phyloP scores from a whole-genome alignment of 768 basidiomycete genomes.

The Leccinellum luteum region DNA sequence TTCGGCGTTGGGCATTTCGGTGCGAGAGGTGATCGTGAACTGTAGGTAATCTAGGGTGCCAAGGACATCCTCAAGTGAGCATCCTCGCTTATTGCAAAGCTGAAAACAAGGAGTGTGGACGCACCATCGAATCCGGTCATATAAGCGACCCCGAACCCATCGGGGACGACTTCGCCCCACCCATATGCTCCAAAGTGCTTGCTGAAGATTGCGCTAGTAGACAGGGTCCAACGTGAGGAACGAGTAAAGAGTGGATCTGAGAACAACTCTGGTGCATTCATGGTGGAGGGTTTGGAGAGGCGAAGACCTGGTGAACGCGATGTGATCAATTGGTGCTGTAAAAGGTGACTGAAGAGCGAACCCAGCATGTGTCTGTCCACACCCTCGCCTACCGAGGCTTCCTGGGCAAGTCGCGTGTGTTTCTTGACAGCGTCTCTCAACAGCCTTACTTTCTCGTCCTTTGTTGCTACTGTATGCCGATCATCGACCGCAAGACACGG shows the following conservation, averaged over 20 bases:
- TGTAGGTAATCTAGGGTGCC: conserved; percentile 62
- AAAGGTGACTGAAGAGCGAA: conserved; percentile 28
- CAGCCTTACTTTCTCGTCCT: conserved; percentile 46
- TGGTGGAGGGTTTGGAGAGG: conserved; percentile 59
- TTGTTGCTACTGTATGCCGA: conserved; percentile 15
- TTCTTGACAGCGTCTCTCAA: conserved; percentile 61
- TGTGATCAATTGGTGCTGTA: neutral
- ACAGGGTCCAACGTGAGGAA: conserved; percentile 81
- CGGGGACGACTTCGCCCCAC: conserved; percentile 94
- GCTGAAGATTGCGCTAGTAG: conserved; percentile 88
- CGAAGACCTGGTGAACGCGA: conserved; percentile 54
- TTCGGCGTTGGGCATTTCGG: conserved; percentile 73
- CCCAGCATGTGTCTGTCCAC: conserved; percentile 89
- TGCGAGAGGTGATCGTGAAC: conserved; percentile 85
- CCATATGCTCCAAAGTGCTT: conserved; percentile 83
- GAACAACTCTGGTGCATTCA: conserved; percentile 68
- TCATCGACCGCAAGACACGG: neutral
- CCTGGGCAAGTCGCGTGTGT: conserved; percentile 65
- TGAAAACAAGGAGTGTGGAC: conserved; percentile 16
- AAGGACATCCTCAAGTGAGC: conserved; percentile 1
- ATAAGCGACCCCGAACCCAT: conserved; percentile 94
- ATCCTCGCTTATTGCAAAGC: neutral
- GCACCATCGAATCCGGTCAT: conserved; percentile 84
- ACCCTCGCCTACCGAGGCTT: conserved; percentile 66
- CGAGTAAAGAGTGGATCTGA: conserved; percentile 70